Conservation (phyloP, 306 rosid species). For the Gynostemma pentaphyllum region DNA sequence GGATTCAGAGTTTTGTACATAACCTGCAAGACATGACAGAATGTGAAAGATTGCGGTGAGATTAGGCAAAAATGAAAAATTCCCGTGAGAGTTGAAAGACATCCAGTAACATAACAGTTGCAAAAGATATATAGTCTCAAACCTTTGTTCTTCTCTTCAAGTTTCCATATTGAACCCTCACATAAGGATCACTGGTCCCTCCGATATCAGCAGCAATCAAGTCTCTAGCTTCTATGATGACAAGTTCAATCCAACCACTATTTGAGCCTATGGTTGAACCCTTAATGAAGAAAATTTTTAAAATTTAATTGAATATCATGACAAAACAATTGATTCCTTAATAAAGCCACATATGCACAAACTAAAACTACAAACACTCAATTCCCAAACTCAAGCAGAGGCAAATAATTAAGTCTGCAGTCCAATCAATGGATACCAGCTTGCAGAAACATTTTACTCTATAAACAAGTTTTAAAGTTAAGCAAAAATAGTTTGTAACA, state of each 20-base stretch:
- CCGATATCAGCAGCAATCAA: slow-evolving; percentile 91
- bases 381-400: neutral
- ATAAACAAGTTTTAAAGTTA: neutral
- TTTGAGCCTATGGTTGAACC: slow-evolving; percentile 29
- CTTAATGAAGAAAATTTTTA: slow-evolving; percentile 27
- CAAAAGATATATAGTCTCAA: slow-evolving; percentile 11
- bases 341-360: slow-evolving; percentile 9
- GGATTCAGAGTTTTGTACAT: slow-evolving; percentile 73
- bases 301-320: slow-evolving; percentile 1
- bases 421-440: neutral
- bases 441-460: neutral
- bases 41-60: neutral
- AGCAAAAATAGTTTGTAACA: neutral
- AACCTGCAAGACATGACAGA: slow-evolving; percentile 36
- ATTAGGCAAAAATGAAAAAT: neutral
- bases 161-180: slow-evolving; percentile 77
- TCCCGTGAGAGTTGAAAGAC: neutral
- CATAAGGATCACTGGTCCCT: slow-evolving; percentile 98
- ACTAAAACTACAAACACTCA: neutral
- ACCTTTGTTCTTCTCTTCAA: slow-evolving; percentile 90
- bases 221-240: slow-evolving; percentile 77
- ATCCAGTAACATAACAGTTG: neutral
- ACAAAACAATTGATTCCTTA: neutral
- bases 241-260: slow-evolving; percentile 82
- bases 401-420: neutral